Evolutionary conservation across 1,284 basidiomycete genomes (phyloP).

Genomic region (Trichosporon ovoides): DNA sequence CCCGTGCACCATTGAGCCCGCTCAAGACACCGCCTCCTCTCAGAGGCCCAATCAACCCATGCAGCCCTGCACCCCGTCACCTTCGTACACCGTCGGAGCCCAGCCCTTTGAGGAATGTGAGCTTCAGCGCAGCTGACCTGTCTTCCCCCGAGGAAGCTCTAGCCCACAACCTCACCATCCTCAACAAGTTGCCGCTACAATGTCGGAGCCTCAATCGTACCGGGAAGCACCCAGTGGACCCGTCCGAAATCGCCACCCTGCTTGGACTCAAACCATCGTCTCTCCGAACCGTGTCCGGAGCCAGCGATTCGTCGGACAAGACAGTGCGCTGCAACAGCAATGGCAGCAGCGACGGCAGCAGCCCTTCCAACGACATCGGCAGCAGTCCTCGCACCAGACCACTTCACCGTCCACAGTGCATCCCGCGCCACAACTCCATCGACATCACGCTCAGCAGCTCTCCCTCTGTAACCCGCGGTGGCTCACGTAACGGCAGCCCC

Average conservation of each 20-base stretch:
- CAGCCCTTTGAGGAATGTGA: background rate
- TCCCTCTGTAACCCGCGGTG: too few species aligned
- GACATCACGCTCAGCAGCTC: too few species aligned
- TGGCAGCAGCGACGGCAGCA: too few species aligned
- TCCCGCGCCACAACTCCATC: too few species aligned
- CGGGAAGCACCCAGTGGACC: background rate
- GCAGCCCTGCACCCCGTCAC: background rate
- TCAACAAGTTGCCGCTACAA: background rate
- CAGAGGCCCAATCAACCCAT: background rate
- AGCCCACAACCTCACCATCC: background rate
- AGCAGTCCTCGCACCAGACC: background rate
- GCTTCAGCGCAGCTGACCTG: conserved; percentile 4
- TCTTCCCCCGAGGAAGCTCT: background rate
- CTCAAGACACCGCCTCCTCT: background rate
- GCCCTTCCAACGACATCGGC: too few species aligned
- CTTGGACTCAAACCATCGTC: background rate
- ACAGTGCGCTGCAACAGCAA: background rate
- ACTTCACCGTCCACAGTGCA: background rate
- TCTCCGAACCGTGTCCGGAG: background rate
- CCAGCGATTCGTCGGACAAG: background rate
- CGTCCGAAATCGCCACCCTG: background rate
- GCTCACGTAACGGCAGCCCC: background rate
- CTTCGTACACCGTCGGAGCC: background rate
- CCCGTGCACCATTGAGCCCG: background rate
- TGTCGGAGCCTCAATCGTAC: background rate